Evolutionary conservation across 305 asterid species (phyloP).

Genomic region (Andrographis paniculata): DNA sequence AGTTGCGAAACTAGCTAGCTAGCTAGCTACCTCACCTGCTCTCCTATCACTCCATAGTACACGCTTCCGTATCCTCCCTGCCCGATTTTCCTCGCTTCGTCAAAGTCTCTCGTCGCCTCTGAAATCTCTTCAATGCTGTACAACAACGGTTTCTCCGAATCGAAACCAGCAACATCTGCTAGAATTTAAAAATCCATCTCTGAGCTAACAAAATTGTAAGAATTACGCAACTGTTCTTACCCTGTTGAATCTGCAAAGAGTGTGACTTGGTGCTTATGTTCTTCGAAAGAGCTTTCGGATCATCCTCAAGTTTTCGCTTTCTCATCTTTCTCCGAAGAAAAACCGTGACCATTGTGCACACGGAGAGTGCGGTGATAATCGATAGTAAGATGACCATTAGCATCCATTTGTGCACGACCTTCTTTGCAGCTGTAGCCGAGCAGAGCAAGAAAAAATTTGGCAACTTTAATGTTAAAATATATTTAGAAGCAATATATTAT

Average conservation of each 20-base stretch:
- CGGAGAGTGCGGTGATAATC: slow-evolving; percentile 37
- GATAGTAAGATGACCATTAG: slow-evolving; percentile 42
- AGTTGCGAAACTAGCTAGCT: neutral
- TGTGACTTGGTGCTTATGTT: slow-evolving; percentile 24
- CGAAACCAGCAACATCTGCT: slow-evolving; percentile 50
- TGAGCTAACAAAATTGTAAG: neutral
- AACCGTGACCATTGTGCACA: slow-evolving; percentile 40
- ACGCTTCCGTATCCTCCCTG: slow-evolving; percentile 87
- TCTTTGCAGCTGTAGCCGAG: slow-evolving; percentile 15
- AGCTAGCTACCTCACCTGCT: slow-evolving; percentile 36
- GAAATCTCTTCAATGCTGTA: slow-evolving; percentile 63
- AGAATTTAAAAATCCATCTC: neutral
- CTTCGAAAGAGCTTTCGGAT: slow-evolving; percentile 36
- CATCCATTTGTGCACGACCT: slow-evolving; percentile 34
- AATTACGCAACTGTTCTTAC: neutral
- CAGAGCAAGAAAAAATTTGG: neutral
- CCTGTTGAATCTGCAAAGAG: slow-evolving; percentile 37
- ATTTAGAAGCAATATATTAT: too few species aligned
- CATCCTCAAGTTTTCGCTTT: slow-evolving; percentile 21
- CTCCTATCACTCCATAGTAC: slow-evolving; percentile 46
- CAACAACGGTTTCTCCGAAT: slow-evolving; percentile 53
- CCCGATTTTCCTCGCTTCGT: slow-evolving; percentile 64
- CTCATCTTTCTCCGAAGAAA: slow-evolving; percentile 32
- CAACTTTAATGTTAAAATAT: neutral
- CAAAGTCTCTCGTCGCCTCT: slow-evolving; percentile 65